phyloP scores from a whole-genome alignment of 2,329 filamentous ascomycete genomes.

The Plectosphaerella cucumerina region DNA sequence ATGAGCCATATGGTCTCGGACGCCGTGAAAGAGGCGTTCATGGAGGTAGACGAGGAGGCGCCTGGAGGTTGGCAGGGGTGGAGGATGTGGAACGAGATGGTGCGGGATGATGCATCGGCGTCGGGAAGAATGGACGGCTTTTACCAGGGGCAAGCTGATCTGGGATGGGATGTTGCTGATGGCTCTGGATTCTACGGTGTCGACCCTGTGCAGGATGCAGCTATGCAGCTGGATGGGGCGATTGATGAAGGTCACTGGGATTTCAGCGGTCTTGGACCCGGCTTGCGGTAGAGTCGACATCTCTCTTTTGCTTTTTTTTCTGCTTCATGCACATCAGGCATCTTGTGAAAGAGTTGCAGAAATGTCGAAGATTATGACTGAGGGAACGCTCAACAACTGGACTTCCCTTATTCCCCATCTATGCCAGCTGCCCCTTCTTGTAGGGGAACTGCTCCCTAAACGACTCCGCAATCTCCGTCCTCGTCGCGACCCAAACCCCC shows the following conservation, averaged over 20 bases:
- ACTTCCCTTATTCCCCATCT: not conserved
- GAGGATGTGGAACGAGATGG: conserved; percentile 23
- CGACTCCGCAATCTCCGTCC: conserved; percentile 46
- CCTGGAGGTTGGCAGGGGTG: conserved; percentile 20
- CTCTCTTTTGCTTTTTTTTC: too few relatives aligned
- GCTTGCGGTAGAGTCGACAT: too few relatives aligned
- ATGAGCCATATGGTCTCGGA: conserved; percentile 12
- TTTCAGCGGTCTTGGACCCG: not conserved
- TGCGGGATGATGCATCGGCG: conserved; percentile 10
- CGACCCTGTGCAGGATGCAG: conserved; percentile 1
- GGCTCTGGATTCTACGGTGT: not conserved
- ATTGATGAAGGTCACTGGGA: conserved; percentile 8
- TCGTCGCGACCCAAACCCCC: conserved; percentile 49
- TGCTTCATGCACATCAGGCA: too few relatives aligned
- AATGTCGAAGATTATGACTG: too few relatives aligned
- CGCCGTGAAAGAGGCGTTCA: conserved; percentile 20
- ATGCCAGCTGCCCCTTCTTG: conserved; percentile 31
- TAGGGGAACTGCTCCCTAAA: conserved; percentile 45
- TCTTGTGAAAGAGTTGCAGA: too few relatives aligned
- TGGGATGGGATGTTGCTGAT: not conserved
- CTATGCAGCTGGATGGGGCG: not conserved
- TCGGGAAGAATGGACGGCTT: not conserved
- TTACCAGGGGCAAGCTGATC: not conserved
- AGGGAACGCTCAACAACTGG: not conserved
- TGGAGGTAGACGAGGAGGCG: conserved; percentile 23